phyloP scores from a whole-genome alignment of 1,284 basidiomycete species.

The Tylopilus orsonianus region DNA sequence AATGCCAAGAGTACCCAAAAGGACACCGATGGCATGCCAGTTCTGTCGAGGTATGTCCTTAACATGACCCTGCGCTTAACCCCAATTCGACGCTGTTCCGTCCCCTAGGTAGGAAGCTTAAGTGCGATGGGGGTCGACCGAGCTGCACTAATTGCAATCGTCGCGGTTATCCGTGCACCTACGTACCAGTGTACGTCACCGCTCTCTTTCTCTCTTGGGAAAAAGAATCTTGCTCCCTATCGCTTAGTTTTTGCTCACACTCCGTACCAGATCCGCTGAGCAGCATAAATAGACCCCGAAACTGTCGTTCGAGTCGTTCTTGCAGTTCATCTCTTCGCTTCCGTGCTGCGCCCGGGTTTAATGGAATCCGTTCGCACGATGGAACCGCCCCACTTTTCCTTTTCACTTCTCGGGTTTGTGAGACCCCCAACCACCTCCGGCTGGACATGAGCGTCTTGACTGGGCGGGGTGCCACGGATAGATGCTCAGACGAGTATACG shows the following conservation, averaged over 20 bases:
- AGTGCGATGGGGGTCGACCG: conserved; percentile 56
- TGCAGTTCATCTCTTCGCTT: conserved; percentile 24
- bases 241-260: conserved; percentile 11
- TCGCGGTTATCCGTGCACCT: conserved; percentile 48
- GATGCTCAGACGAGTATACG: conserved; percentile 23
- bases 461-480: conserved; percentile 12
- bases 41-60: conserved; percentile 52
- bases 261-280: conserved; percentile 27
- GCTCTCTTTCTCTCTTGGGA: conserved; percentile 3
- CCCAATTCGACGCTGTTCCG: background rate
- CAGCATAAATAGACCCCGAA: conserved; percentile 34
- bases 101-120: conserved; percentile 54
- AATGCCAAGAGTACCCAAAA: conserved; percentile 47
- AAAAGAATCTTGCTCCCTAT: background rate
- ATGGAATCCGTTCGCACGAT: conserved; percentile 28
- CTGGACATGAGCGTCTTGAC: conserved; percentile 9
- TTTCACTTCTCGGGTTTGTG: conserved; percentile 10
- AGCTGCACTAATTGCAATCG: conserved; percentile 54
- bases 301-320: conserved; percentile 6
- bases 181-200: conserved; percentile 52
- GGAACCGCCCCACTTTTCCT: conserved; percentile 12
- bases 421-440: conserved; percentile 2
- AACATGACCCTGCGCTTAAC: background rate
- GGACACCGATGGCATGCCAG: conserved; percentile 57
- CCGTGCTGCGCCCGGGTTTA: conserved; percentile 12